A percentile compares a stretch with the other conserved stretches of the same genome.
Evolutionary conservation across 257 asterid genomes (phyloP).

Genomic region (Fraxinus quadrangulata): DNA sequence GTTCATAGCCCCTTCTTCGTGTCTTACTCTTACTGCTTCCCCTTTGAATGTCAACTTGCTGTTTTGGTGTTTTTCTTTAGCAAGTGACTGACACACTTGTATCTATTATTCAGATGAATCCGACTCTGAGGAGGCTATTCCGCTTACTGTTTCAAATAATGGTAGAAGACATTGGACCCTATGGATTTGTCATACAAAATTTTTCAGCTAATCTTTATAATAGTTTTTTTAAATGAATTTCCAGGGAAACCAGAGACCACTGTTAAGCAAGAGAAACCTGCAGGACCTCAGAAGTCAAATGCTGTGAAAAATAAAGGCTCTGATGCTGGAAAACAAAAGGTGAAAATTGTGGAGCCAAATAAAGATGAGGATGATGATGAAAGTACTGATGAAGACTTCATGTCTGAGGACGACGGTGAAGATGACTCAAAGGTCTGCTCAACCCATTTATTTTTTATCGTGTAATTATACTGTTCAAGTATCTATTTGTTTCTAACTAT

Average conservation of each 20-base stretch:
- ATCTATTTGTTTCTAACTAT: not conserved
- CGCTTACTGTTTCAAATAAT: slow-evolving; percentile 36
- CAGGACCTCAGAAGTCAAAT: slow-evolving; percentile 39
- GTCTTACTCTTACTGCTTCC: no score
- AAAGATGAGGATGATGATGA: slow-evolving; percentile 39
- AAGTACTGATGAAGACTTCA: slow-evolving; percentile 45
- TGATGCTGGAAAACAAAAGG: slow-evolving; percentile 60
- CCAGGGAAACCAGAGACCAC: slow-evolving; percentile 46
- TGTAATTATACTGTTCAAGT: not conserved
- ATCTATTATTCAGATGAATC: slow-evolving; percentile 43
- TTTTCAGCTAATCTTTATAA: not conserved
- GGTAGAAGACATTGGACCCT: slow-evolving; percentile 35
- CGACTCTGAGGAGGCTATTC: slow-evolving; percentile 58
- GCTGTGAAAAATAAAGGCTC: slow-evolving; percentile 45
- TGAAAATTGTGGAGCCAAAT: slow-evolving; percentile 57
- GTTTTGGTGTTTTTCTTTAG: not conserved
- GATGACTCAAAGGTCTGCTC: slow-evolving; percentile 45
- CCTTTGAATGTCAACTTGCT: not conserved
- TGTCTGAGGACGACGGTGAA: slow-evolving; percentile 62
- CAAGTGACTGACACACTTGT: not conserved
- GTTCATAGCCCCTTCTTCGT: not conserved
- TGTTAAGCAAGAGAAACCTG: slow-evolving; percentile 54
- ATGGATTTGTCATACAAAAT: not conserved
- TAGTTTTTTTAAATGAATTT: not conserved
- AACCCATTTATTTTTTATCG: not conserved